Percentiles rank a stretch among this genome's conserved stretches.
phyloP scores from a whole-genome alignment of 208 protist genomes.

The Phytomonas francai region DNA sequence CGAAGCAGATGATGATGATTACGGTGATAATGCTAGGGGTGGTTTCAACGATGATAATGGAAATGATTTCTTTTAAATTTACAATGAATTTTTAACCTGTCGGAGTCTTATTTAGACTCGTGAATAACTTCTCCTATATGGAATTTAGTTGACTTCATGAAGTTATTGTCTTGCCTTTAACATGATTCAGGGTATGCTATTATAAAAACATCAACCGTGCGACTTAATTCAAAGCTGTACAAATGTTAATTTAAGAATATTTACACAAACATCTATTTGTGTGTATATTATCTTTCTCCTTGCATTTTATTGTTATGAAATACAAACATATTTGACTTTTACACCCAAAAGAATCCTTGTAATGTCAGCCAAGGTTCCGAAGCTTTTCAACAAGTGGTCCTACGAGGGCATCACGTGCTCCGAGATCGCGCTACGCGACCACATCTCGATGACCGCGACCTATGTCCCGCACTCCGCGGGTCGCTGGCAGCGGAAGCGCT shows the following conservation, averaged over 20 bases:
- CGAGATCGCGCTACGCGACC: slow-evolving; percentile 93
- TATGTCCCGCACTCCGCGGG: slow-evolving; percentile 99
- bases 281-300: slow-evolving; percentile 7
- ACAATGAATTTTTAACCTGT: neutral
- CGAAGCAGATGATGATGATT: slow-evolving; percentile 60
- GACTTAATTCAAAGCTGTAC: neutral
- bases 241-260: neutral
- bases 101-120: too few relatives aligned
- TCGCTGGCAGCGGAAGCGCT: slow-evolving; percentile 97
- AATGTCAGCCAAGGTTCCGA: slow-evolving; percentile 68
- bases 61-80: slow-evolving; percentile 23
- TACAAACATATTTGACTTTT: slow-evolving; percentile 3
- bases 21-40: slow-evolving; percentile 21
- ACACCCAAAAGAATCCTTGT: slow-evolving; percentile 10
- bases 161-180: too few relatives aligned
- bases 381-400: slow-evolving; percentile 91
- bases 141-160: too few relatives aligned
- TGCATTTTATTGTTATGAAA: slow-evolving; percentile 5
- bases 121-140: too few relatives aligned
- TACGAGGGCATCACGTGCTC: slow-evolving; percentile 68
- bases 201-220: too few relatives aligned
- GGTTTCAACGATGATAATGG: slow-evolving; percentile 31
- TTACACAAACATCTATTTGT: neutral
- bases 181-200: too few relatives aligned
- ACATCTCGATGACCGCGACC: slow-evolving; percentile 94